Evolutionary conservation across 2,329 filamentous ascomycete species (phyloP).

Genomic region (Immersiporthe knoxdaviesiana): DNA sequence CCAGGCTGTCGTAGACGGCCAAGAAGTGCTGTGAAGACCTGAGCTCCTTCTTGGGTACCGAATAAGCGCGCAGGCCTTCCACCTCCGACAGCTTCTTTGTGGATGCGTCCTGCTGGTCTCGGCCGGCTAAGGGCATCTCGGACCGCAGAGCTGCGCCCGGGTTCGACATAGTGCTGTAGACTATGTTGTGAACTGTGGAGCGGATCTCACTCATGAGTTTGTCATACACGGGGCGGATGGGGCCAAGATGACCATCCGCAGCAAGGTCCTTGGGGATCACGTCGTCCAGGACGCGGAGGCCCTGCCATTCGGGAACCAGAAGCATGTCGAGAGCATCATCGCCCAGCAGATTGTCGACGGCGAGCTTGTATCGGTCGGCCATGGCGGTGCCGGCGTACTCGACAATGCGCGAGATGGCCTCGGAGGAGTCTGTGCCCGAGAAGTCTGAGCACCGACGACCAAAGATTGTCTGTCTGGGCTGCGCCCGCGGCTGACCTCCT

Average conservation of each 20-base stretch:
- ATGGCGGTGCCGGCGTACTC: slow-evolving; percentile 59
- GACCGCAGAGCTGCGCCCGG: neutral
- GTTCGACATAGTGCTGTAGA: slow-evolving; percentile 23
- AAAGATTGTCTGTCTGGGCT: slow-evolving; percentile 25
- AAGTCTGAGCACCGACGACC: slow-evolving; percentile 21
- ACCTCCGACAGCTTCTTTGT: slow-evolving; percentile 23
- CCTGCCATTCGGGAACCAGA: slow-evolving; percentile 41
- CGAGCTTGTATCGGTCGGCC: slow-evolving; percentile 47
- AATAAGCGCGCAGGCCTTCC: slow-evolving; percentile 44
- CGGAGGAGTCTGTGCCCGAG: slow-evolving; percentile 21
- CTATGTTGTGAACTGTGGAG: slow-evolving; percentile 15
- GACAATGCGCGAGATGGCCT: slow-evolving; percentile 29
- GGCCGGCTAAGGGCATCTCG: neutral
- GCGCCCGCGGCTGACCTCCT: slow-evolving; percentile 40
- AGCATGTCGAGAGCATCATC: slow-evolving; percentile 39
- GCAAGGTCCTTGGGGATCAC: slow-evolving; percentile 23
- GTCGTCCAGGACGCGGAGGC: slow-evolving; percentile 29
- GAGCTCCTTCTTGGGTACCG: slow-evolving; percentile 40
- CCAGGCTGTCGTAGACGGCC: slow-evolving; percentile 35
- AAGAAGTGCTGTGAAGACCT: slow-evolving; percentile 24
- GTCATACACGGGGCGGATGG: slow-evolving; percentile 19
- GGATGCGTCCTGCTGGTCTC: neutral
- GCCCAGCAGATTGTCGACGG: slow-evolving; percentile 40
- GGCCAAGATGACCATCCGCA: neutral
- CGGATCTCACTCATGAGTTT: slow-evolving; percentile 25